Evolutionary conservation across 306 rosid species (phyloP).

Genomic region (Cicer yamashitae): DNA sequence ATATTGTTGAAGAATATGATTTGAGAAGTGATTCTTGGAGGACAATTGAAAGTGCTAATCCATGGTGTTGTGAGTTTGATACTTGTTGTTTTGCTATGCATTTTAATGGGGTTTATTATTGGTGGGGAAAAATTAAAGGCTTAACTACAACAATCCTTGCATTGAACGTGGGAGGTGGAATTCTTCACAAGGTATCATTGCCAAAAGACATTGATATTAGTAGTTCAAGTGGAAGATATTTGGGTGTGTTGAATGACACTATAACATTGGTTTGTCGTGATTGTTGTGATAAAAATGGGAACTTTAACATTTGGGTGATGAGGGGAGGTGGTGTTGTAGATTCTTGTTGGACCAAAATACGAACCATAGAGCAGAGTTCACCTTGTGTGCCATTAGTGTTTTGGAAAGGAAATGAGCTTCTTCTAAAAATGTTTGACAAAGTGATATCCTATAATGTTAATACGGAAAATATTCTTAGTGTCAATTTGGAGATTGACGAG

Average conservation of each 20-base stretch:
- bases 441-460: not conserved
- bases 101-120: not conserved
- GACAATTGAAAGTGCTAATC: not conserved
- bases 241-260: not conserved
- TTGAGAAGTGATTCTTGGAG: not conserved
- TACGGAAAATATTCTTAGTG: not conserved
- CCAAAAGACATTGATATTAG: slow-evolving; percentile 16
- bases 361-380: not conserved
- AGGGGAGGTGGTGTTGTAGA: not conserved
- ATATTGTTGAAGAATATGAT: not conserved
- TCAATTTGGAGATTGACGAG: not conserved
- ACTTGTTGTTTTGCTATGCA: not conserved
- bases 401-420: slow-evolving; percentile 23
- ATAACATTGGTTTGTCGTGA: slow-evolving; percentile 3
- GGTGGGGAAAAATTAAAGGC: not conserved
- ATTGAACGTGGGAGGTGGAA: slow-evolving; percentile 30
- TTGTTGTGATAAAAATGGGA: not conserved
- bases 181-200: not conserved
- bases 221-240: slow-evolving; percentile 7
- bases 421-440: slow-evolving; percentile 18
- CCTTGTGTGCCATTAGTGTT: not conserved
- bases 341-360: slow-evolving; percentile 9
- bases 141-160: not conserved
- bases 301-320: not conserved
- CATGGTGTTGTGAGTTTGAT: not conserved